Percentiles rank a stretch among this genome's conserved stretches.
phyloP scores from a whole-genome alignment of 441 rosid genomes.

The Erodium trifolium region DNA sequence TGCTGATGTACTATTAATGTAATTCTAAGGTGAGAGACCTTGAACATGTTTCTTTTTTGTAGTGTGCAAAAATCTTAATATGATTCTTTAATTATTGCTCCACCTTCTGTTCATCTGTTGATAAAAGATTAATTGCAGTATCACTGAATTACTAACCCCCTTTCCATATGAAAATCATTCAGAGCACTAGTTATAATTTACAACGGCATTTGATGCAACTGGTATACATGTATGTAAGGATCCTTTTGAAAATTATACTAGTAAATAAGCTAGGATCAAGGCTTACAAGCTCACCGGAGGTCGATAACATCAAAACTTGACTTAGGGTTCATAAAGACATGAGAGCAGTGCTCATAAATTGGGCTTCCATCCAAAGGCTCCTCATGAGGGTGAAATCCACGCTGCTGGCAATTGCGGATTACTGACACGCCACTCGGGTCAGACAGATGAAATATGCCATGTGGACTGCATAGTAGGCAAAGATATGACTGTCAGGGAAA shows the following conservation, averaged over 20 bases:
- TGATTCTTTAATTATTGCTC: background rate
- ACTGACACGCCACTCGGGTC: constrained; percentile 83
- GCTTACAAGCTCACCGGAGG: constrained; percentile 47
- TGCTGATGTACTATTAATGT: constrained; percentile 31
- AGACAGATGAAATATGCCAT: constrained; percentile 88
- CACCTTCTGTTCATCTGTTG: background rate
- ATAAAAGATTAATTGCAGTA: too few relatives aligned
- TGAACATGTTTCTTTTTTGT: background rate
- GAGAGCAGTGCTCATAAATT: constrained; percentile 92
- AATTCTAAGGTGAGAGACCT: background rate
- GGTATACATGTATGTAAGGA: too few relatives aligned
- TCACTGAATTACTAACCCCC: background rate
- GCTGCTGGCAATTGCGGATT: constrained; percentile 85
- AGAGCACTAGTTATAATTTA: too few relatives aligned
- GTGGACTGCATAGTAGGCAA: constrained; percentile 39
- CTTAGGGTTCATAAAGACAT: constrained; percentile 70
- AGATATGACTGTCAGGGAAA: background rate
- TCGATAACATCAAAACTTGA: constrained; percentile 60
- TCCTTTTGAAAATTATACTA: too few relatives aligned
- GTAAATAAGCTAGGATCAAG: too few relatives aligned
- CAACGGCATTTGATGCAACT: background rate
- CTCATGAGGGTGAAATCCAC: constrained; percentile 98
- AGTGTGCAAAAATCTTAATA: background rate
- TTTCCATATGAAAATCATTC: background rate
- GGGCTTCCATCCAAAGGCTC: constrained; percentile 70